Conservation (phyloP, 371 early-diverging fungal species). For the Actinomortierella ambigua region DNA sequence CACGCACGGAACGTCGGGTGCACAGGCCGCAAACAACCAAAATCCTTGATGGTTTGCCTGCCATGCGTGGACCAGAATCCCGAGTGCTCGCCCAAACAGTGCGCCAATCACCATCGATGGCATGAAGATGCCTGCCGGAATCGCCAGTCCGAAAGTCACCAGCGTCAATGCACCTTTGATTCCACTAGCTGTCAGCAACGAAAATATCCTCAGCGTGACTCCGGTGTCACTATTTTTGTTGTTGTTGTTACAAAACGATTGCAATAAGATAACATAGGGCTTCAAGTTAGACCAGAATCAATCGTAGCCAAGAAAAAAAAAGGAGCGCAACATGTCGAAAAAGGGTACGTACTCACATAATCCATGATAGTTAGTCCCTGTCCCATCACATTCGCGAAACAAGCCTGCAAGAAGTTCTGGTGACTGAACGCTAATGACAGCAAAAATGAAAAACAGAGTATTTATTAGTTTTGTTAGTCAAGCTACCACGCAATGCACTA, state of each 20-base stretch:
- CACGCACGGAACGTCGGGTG: conserved; percentile 69
- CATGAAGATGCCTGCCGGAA: conserved; percentile 81
- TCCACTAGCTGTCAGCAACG: conserved; percentile 65
- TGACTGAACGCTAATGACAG: conserved; percentile 54
- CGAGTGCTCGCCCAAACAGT: conserved; percentile 74
- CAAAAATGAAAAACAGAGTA: no score
- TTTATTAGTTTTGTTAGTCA: no score
- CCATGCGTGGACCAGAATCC: conserved; percentile 70
- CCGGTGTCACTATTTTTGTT: conserved; percentile 27
- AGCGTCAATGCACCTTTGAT: conserved; percentile 72
- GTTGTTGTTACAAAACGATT: no score
- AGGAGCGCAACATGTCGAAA: no score
- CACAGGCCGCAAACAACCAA: conserved; percentile 70
- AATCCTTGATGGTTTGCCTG: conserved; percentile 59
- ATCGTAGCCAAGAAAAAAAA: no score
- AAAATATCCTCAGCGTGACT: conserved; percentile 32
- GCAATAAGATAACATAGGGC: no score
- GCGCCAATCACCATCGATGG: conserved; percentile 87
- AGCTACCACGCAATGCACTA: no score
- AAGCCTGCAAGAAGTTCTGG: conserved; percentile 70
- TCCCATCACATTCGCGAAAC: conserved; percentile 70
- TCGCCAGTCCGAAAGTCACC: conserved; percentile 81
- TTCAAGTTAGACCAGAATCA: no score
- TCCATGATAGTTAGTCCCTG: conserved; percentile 41
- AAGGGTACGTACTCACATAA: conserved; percentile 48